phyloP scores from a whole-genome alignment of 2,329 filamentous ascomycete genomes.

The Corinectria fuckeliana region DNA sequence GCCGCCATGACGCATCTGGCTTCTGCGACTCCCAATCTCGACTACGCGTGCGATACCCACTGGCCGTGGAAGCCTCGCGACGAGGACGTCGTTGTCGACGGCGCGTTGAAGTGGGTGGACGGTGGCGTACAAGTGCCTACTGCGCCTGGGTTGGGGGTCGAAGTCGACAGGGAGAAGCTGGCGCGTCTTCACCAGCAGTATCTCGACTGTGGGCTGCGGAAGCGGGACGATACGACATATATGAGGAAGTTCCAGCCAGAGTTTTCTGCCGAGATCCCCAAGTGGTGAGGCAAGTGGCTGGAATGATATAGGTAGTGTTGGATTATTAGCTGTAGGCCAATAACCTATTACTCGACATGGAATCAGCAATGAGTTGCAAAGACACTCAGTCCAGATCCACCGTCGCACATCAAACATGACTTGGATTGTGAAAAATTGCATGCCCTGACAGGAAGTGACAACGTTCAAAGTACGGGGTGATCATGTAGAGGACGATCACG shows the following conservation, averaged over 20 bases:
- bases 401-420: no score
- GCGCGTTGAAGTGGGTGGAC: conserved; percentile 45
- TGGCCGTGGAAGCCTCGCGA: conserved; percentile 53
- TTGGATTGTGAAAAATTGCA: no score
- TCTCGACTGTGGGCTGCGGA: conserved; percentile 45
- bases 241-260: conserved; percentile 45
- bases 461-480: no score
- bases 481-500: background rate
- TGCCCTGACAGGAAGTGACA: no score
- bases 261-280: conserved; percentile 43
- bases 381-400: no score
- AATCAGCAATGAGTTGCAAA: no score
- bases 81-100: conserved; percentile 49
- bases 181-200: conserved; percentile 46
- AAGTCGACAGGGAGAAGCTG: conserved; percentile 46
- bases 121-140: conserved; percentile 46
- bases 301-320: background rate
- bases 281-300: conserved; percentile 35
- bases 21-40: conserved; percentile 48
- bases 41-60: conserved; percentile 53
- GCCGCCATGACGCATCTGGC: conserved; percentile 53
- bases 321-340: background rate
- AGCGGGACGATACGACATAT: conserved; percentile 47
- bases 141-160: conserved; percentile 44
- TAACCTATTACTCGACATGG: no score